These are phyloP conservation scores for Trichosporon sp. DNA, from an alignment of 1,284 basidiomycete genomes.

Conservation along the genomic window DNA sequence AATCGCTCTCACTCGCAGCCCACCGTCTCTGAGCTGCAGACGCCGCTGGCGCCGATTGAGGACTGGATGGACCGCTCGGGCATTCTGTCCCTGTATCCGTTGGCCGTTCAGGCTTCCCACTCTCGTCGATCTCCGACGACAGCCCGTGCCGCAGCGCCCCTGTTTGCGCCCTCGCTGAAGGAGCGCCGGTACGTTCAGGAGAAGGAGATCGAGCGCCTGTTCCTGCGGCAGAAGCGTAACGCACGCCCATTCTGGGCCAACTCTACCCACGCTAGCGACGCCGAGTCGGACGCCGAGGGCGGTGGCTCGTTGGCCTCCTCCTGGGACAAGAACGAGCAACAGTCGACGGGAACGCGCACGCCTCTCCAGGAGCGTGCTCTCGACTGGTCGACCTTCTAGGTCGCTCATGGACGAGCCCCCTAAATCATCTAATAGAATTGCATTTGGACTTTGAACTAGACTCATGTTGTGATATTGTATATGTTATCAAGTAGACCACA, in stretches of 20 bases:
- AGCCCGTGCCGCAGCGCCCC: constrained; percentile 30
- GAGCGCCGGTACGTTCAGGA: constrained; percentile 29
- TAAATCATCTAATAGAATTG: background rate
- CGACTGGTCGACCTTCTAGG: constrained; percentile 26
- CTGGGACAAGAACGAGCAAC: background rate
- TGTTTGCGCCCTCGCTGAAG: constrained; percentile 35
- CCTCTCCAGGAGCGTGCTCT: constrained; percentile 14
- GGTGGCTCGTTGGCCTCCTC: background rate
- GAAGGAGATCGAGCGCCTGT: constrained; percentile 29
- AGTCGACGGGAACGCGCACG: constrained; percentile 7
- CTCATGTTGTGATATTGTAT: constrained; percentile 1
- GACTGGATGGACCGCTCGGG: constrained; percentile 44
- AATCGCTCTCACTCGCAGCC: constrained; percentile 6
- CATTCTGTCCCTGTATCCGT: constrained; percentile 44
- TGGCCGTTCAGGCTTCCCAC: constrained; percentile 38
- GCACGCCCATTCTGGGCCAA: constrained; percentile 12
- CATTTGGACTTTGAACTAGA: background rate
- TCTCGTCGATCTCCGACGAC: constrained; percentile 17
- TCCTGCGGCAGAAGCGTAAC: constrained; percentile 29
- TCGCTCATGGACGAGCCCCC: too few relatives aligned
- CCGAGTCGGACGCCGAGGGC: constrained; percentile 21
- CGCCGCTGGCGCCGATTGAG: constrained; percentile 37
- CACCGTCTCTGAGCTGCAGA: constrained; percentile 8
- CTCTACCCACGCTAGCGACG: constrained; percentile 20
- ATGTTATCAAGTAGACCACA: background rate